phyloP scores from a whole-genome alignment of 495 filamentous ascomycete species.

The Xeromyces bisporus region DNA sequence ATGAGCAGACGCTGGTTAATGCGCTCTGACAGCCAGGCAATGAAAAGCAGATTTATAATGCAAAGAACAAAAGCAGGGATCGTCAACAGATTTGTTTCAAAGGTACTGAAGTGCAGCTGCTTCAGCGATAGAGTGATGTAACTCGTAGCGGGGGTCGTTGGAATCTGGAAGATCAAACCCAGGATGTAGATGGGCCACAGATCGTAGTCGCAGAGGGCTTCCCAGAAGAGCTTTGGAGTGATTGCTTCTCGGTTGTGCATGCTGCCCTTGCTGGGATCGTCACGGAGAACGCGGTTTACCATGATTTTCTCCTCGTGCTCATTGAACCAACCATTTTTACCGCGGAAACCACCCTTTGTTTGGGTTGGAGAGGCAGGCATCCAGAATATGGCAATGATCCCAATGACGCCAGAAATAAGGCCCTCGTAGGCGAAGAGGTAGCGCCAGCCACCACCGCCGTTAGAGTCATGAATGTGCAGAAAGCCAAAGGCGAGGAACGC shows the following conservation, averaged over 20 bases:
- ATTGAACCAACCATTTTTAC: constrained; percentile 58
- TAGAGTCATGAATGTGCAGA: constrained; percentile 43
- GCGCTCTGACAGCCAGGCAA: constrained; percentile 37
- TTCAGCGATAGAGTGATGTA: constrained; percentile 49
- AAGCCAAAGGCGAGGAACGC: constrained; percentile 58
- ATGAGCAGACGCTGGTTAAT: constrained; percentile 37
- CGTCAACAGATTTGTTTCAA: constrained; percentile 50
- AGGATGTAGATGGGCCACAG: constrained; percentile 56
- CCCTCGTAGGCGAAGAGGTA: constrained; percentile 47
- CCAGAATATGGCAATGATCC: constrained; percentile 44
- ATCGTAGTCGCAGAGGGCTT: constrained; percentile 46
- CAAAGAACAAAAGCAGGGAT: constrained; percentile 42
- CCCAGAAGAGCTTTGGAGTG: constrained; percentile 37
- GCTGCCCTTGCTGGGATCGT: constrained; percentile 49
- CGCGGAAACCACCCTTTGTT: constrained; percentile 48
- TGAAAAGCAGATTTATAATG: constrained; percentile 25
- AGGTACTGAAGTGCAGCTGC: constrained; percentile 45
- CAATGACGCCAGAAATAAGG: constrained; percentile 41
- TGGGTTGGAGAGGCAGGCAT: constrained; percentile 60
- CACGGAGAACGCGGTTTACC: constrained; percentile 57
- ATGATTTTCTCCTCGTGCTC: constrained; percentile 51
- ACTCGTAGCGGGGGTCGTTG: constrained; percentile 28
- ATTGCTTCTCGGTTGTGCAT: constrained; percentile 49
- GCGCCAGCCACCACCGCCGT: constrained; percentile 51
- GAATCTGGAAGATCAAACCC: constrained; percentile 40